phyloP scores from a whole-genome alignment of 345 rosid species.

The Sisymbrium altissimum region DNA sequence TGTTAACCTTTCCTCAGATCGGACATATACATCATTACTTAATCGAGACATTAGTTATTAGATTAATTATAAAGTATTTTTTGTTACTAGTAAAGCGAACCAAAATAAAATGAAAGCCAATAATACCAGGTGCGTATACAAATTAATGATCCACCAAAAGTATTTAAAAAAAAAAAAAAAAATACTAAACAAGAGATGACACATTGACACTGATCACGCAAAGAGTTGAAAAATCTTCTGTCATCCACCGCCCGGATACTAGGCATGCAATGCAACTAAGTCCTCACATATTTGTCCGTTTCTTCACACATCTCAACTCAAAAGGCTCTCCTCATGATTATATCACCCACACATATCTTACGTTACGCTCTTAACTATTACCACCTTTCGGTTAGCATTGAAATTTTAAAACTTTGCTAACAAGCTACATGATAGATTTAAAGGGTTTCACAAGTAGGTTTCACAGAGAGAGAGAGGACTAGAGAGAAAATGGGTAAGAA shows the following conservation, averaged over 20 bases:
- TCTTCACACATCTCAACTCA: constrained; percentile 26
- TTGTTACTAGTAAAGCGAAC: no score
- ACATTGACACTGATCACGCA: background rate
- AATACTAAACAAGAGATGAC: background rate
- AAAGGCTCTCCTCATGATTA: background rate
- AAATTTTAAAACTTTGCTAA: no score
- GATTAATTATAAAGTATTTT: no score
- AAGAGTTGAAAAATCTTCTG: background rate
- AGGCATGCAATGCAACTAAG: constrained; percentile 27
- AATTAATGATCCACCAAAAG: no score
- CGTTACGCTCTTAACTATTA: constrained; percentile 12
- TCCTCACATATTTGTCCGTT: constrained; percentile 3
- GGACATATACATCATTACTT: no score
- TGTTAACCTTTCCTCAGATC: no score
- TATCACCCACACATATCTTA: constrained; percentile 13
- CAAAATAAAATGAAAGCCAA: no score
- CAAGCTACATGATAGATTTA: background rate
- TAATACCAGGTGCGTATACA: no score
- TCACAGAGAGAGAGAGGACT: background rate
- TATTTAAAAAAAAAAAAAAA: no score
- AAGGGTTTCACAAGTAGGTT: background rate
- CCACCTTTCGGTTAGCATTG: background rate
- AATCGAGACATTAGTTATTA: no score
- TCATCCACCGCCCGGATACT: constrained; percentile 9
- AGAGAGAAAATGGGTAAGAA: constrained; percentile 17